These are phyloP conservation scores for Xylariales sp. DNA, from an alignment of 2,329 filamentous ascomycete species.

Conservation along the genomic window DNA sequence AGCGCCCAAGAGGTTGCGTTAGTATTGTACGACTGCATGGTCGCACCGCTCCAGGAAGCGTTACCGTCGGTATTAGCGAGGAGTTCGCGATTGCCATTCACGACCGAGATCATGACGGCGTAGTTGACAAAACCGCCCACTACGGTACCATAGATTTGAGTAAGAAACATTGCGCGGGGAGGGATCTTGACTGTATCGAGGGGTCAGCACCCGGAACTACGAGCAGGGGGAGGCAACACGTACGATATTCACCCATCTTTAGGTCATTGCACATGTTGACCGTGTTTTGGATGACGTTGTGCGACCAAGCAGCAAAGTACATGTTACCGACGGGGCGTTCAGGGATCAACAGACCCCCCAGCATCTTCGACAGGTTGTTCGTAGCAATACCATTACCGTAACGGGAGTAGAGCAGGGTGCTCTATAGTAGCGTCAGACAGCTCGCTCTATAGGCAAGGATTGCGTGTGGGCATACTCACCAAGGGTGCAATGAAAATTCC, in stretches of 20 bases:
- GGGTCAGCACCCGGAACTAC: not conserved
- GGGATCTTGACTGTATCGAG: constrained; percentile 46
- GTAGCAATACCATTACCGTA: constrained; percentile 55
- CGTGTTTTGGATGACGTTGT: constrained; percentile 47
- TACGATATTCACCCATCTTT: constrained; percentile 56
- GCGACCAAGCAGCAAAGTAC: constrained; percentile 56
- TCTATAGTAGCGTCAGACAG: constrained; percentile 27
- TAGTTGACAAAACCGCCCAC: constrained; percentile 51
- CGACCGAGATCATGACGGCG: constrained; percentile 51
- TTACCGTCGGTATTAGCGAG: constrained; percentile 42
- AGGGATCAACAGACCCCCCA: constrained; percentile 47
- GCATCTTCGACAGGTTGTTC: constrained; percentile 54
- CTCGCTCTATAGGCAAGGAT: not conserved
- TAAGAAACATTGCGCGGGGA: constrained; percentile 49
- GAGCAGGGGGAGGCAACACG: constrained; percentile 13
- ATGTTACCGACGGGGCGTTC: constrained; percentile 50
- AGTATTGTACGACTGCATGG: constrained; percentile 44
- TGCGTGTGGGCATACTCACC: constrained; percentile 22
- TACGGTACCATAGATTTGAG: constrained; percentile 51
- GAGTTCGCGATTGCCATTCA: constrained; percentile 42
- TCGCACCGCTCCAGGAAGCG: constrained; percentile 48
- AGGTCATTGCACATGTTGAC: constrained; percentile 48
- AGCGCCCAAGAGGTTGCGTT: constrained; percentile 46
- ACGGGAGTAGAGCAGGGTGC: constrained; percentile 45
- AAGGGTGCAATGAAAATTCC: constrained; percentile 47